Base-by-base conservation (phyloP, 2,329 filamentous ascomycete species). In the Aspergillus tanneri region DNA sequence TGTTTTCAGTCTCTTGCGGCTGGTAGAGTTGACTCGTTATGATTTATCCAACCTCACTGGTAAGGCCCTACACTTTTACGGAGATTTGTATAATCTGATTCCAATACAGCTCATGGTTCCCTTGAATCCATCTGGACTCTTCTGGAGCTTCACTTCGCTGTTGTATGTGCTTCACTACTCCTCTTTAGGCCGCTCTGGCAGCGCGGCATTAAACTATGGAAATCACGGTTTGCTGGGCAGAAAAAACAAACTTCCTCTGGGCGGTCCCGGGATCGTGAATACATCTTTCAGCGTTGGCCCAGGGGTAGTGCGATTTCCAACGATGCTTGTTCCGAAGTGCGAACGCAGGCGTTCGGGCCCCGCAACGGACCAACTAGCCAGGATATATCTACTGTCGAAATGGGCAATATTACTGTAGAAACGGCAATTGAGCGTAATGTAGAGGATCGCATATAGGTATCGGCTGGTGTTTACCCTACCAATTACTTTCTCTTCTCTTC, bases 281-380 rank as follows among this genome's bases (percentile, higher is more conserved):
- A 27, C 24, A 27, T 24, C 11, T 5, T 8, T 2, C 18, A 43
- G 4, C 3, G 5, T 8, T 43, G 41, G 41, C 41, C 30, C 41
- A 35, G 12, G 23, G 32, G 11, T 30, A 43, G 27, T 43, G 41
- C 28, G 32, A 16, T 43, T 7, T 43, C 41, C 18, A 27, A 25
- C 6, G 41, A 43, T 10, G 18, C 27, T 35, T 24, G 28, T 30
- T 43, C 41, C 16, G 41, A 43, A 3, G 41, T 43, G 28, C 41
- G 41, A 34, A 9, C 41, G 8, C 41, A 43, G 8, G 41, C 28
- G 11, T 43, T 32, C n/a, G 19, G 21, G 16, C 9, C 28, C 5
- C 18, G 24, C 1, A 9, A 5, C 19, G 6, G 9, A 5, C 14
- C 21, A n/a, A 16, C 16, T 9, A n/a, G n/a, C n/a, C 18, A 43